These are phyloP conservation scores for Turritis glabra DNA, from an alignment of 345 rosid genomes.

Conservation along the genomic window DNA sequence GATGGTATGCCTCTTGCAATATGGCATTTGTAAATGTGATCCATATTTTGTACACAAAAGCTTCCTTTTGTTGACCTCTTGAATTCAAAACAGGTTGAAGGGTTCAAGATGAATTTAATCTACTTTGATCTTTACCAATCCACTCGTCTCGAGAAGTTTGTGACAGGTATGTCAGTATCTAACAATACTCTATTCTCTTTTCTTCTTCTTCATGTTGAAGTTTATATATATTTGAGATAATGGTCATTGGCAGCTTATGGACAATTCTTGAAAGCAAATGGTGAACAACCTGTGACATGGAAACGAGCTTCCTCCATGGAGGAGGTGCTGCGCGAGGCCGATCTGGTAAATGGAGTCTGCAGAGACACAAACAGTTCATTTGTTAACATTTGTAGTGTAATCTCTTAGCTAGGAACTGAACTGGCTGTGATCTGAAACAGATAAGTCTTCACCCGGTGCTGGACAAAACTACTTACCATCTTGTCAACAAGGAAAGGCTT, in stretches of 20 bases:
- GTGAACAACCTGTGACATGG: conserved; percentile 88
- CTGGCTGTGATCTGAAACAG: conserved; percentile 44
- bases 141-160: conserved; percentile 92
- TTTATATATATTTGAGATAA: neutral
- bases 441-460: conserved; percentile 95
- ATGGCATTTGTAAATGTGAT: neutral
- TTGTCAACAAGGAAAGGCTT: conserved; percentile 89
- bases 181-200: neutral
- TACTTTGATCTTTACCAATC: conserved; percentile 92
- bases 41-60: neutral
- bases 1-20: conserved; percentile 59
- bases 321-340: conserved; percentile 89
- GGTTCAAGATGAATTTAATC: conserved; percentile 97
- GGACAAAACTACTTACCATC: conserved; percentile 95
- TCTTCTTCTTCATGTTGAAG: neutral
- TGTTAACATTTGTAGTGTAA: neutral
- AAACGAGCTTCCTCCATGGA: conserved; percentile 87
- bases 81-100: conserved; percentile 61
- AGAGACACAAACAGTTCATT: neutral
- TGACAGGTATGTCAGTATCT: conserved; percentile 55
- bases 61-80: neutral
- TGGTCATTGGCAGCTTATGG: conserved; percentile 64
- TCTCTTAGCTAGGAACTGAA: conserved; percentile 20
- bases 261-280: conserved; percentile 76
- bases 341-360: conserved; percentile 51